Evolutionary conservation across 208 protist genomes (phyloP), one percentile per base, ranked within the genome.

Genomic region (Porcisia hertigi): DNA sequence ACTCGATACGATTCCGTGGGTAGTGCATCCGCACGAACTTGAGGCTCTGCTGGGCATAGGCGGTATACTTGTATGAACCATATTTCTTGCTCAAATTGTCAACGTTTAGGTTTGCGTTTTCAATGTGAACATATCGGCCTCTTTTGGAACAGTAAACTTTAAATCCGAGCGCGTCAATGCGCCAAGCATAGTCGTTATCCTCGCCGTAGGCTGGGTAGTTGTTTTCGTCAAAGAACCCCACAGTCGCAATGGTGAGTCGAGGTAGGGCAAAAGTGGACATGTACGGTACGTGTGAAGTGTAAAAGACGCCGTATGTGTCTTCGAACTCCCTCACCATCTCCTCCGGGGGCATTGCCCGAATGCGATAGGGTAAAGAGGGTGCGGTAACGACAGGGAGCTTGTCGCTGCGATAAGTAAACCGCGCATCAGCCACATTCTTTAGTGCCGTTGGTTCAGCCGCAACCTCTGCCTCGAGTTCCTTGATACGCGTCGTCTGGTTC

Each of bases 171-270:
- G 76, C 60, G 0, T 41, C 4, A 16, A 70, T 41, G 5, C 88
- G 85, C 70, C 66, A 85, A 12, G 62, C 47, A 39, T 79, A 83
- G 75, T 90, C 86, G 73, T 82, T 59, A 67, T 92, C 88, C 66
- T 92, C 88, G 25, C 84, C 80, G 71, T 90, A 89, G 30, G 76
- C 72, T 0, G 88, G 88, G 72, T 83, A 92, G 60, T 77, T 88
- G 72, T 92, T 92, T 60, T 92, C 85, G 62, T 92, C 88, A 16
- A 88, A 84, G 30, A 86, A 76, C 1, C 86, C 88, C 4, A 86
- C 86, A 1, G 81, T 87, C 6, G 66, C 80, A 14, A 92, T 59
- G n/a, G 72, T 52, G 16, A 89, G 79, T 9, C 85, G 88, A 18
- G 86, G 80, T 20, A 88, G 36, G 23, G 71, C 79, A 55, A 87